Conservation (phyloP, 306 rosid species). For the Vicia faba region DNA sequence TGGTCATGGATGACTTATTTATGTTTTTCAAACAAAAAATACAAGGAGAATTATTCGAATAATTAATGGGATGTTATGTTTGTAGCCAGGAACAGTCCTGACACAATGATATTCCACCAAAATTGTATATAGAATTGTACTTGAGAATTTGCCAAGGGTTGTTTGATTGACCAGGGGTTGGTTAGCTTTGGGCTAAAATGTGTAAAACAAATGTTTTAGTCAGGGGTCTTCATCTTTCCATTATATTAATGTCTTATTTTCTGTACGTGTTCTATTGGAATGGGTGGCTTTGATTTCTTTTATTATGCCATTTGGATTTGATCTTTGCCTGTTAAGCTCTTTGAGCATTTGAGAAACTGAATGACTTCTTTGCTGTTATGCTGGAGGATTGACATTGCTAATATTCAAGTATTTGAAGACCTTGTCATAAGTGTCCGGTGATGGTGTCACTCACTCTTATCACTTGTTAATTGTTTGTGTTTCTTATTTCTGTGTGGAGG, state of each 20-base stretch:
- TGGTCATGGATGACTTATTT: neutral
- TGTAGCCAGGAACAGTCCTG: too few species aligned
- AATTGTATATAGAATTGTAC: conserved; percentile 4
- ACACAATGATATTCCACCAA: neutral
- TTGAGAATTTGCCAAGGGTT: conserved; percentile 33
- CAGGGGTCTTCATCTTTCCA: neutral
- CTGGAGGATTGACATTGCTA: conserved; percentile 45
- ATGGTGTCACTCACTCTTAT: conserved; percentile 36
- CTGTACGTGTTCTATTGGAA: conserved; percentile 44
- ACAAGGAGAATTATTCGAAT: neutral
- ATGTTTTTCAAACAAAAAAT: neutral
- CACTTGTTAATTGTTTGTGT: conserved; percentile 29
- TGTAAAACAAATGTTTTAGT: conserved; percentile 7
- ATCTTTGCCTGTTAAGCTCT: conserved; percentile 48
- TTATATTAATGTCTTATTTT: conserved; percentile 11
- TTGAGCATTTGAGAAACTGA: conserved; percentile 42
- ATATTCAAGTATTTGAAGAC: conserved; percentile 42
- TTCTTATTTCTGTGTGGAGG: conserved; percentile 29
- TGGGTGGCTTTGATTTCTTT: conserved; percentile 43
- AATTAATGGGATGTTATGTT: neutral
- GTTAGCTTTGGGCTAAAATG: neutral
- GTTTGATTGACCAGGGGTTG: conserved; percentile 11
- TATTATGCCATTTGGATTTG: conserved; percentile 46
- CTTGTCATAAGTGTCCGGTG: conserved; percentile 39
- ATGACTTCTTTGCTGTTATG: conserved; percentile 37